Conservation (phyloP, 768 basidiomycete genomes). For the Austroboletus festivus region DNA sequence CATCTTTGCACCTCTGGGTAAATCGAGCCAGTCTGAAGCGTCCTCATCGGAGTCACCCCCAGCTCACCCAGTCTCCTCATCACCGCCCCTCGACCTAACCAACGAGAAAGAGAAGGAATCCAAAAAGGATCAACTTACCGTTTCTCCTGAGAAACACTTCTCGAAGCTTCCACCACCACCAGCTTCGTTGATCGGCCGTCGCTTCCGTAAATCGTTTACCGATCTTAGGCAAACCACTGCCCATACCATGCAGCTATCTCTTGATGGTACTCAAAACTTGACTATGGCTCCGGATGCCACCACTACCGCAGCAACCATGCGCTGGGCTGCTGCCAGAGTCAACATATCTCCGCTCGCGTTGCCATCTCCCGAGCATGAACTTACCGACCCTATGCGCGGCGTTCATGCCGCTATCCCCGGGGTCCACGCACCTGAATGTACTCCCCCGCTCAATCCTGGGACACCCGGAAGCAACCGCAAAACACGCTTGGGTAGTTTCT, state of each 20-base stretch:
- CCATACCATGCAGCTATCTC: slow-evolving; percentile 27
- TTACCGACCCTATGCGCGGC: slow-evolving; percentile 86
- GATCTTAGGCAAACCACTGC: slow-evolving; percentile 37
- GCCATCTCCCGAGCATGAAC: slow-evolving; percentile 88
- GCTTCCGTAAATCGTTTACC: slow-evolving; percentile 45
- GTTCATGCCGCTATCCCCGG: slow-evolving; percentile 66
- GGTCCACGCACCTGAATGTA: slow-evolving; percentile 42
- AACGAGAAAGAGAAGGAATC: slow-evolving; percentile 22
- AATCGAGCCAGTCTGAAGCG: slow-evolving; percentile 3
- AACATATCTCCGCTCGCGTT: slow-evolving; percentile 84
- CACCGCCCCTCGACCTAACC: slow-evolving; percentile 9
- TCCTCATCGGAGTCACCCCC: slow-evolving; percentile 12
- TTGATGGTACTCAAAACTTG: slow-evolving; percentile 28
- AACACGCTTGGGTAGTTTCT: slow-evolving; percentile 63
- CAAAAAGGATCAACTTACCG: slow-evolving; percentile 13
- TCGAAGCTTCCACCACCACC: slow-evolving; percentile 25
- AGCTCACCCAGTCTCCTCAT: slow-evolving; percentile 6
- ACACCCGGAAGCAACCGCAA: slow-evolving; percentile 53
- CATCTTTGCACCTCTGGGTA: slow-evolving; percentile 4
- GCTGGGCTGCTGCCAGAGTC: slow-evolving; percentile 79
- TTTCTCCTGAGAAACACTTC: slow-evolving; percentile 26
- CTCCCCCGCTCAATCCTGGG: slow-evolving; percentile 34
- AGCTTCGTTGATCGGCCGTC: slow-evolving; percentile 34
- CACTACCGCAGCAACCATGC: slow-evolving; percentile 76
- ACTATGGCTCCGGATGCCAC: slow-evolving; percentile 49